phyloP scores from a whole-genome alignment of 2,329 filamentous ascomycete genomes.

The Aciculosporium take region DNA sequence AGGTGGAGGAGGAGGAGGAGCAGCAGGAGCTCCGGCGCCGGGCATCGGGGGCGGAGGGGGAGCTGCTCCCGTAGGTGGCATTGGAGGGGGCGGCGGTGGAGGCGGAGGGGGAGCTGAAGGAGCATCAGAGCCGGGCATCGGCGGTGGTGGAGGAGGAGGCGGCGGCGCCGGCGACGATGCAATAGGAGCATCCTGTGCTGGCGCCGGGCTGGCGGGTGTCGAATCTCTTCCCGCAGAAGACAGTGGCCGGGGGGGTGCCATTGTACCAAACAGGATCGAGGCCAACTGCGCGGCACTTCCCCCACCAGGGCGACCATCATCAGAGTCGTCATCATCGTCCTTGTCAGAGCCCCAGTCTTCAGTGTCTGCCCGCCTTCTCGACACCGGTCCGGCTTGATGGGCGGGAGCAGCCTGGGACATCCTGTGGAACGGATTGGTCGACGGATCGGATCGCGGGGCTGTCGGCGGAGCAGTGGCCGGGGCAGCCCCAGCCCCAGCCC shows the following conservation, averaged over 20 bases:
- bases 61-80: constrained; percentile 19
- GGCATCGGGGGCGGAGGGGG: constrained; percentile 32
- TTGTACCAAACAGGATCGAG: constrained; percentile 89
- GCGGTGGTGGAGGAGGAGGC: constrained; percentile 17
- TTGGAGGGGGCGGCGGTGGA: constrained; percentile 16
- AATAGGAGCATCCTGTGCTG: constrained; percentile 25
- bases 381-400: constrained; percentile 37
- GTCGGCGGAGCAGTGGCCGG: constrained; percentile 21
- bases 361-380: constrained; percentile 43
- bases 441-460: constrained; percentile 38
- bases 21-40: constrained; percentile 29
- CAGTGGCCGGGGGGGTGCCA: constrained; percentile 81
- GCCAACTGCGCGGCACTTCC: constrained; percentile 82
- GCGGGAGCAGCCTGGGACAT: constrained; percentile 47
- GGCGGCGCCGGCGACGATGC: constrained; percentile 25
- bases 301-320: constrained; percentile 66
- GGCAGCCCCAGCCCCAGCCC: constrained; percentile 17
- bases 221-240: constrained; percentile 66
- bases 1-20: constrained; percentile 25
- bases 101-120: constrained; percentile 16
- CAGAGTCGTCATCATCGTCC: constrained; percentile 50
- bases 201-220: constrained; percentile 23
- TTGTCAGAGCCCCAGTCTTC: constrained; percentile 73
- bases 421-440: constrained; percentile 94
- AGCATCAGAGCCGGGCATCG: constrained; percentile 12